Evolutionary conservation across 768 basidiomycete species (phyloP).

Genomic region (Termitomyces sp.): DNA sequence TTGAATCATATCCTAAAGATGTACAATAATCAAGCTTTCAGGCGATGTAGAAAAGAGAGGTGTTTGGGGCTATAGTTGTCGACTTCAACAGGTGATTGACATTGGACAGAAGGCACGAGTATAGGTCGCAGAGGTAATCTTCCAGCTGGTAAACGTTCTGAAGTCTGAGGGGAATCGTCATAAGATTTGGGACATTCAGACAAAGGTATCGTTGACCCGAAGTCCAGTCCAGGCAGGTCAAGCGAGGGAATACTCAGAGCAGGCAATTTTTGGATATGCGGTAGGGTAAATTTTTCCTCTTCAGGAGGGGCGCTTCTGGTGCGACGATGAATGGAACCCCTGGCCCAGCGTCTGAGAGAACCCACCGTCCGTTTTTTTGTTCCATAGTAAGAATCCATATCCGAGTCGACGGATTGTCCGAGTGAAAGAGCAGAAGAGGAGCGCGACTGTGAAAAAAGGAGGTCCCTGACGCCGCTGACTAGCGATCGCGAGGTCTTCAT

Average conservation of each 20-base stretch:
- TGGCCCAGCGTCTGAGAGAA: slow-evolving; percentile 44
- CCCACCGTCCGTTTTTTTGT: slow-evolving; percentile 22
- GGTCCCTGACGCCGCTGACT: slow-evolving; percentile 55
- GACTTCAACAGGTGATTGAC: slow-evolving; percentile 5
- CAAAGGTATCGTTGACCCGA: slow-evolving; percentile 16
- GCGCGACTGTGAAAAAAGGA: slow-evolving; percentile 44
- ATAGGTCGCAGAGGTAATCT: slow-evolving; percentile 7
- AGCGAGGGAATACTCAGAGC: slow-evolving; percentile 6
- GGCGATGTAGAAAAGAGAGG: slow-evolving; percentile 28
- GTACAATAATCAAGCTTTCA: slow-evolving; percentile 20
- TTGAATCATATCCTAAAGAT: slow-evolving; percentile 3
- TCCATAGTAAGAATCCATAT: slow-evolving; percentile 9
- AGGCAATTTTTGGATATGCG: slow-evolving; percentile 14
- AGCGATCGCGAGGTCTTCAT: slow-evolving; percentile 39
- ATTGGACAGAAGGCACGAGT: slow-evolving; percentile 9
- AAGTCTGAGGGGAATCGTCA: slow-evolving; percentile 5
- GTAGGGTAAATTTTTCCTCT: slow-evolving; percentile 8
- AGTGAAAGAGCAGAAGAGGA: slow-evolving; percentile 33
- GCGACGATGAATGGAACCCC: slow-evolving; percentile 42
- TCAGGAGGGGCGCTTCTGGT: slow-evolving; percentile 51
- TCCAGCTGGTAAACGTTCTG: slow-evolving; percentile 1
- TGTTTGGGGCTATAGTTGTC: slow-evolving; percentile 23
- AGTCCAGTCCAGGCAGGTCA: slow-evolving; percentile 20
- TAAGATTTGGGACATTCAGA: slow-evolving; percentile 7
- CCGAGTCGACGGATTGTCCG: slow-evolving; percentile 3